Conservation (phyloP, 352 stramenopile genomes). For the Phytophthora melonis region DNA sequence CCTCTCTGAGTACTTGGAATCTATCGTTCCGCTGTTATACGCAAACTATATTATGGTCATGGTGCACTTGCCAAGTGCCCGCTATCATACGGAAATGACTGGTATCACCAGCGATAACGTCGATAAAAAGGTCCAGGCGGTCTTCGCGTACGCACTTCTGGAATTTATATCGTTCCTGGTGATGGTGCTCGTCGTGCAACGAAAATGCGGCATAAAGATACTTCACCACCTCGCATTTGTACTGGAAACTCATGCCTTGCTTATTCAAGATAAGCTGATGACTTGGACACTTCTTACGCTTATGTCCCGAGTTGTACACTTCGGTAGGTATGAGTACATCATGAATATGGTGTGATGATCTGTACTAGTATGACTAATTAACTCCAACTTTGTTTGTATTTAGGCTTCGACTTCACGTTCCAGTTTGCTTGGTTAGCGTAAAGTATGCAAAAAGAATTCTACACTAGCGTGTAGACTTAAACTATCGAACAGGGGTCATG, state of each 20-base stretch:
- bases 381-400: too few relatives aligned
- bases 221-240: constrained; percentile 41
- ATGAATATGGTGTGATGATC: too few relatives aligned
- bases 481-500: too few relatives aligned
- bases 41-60: constrained; percentile 15
- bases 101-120: constrained; percentile 8
- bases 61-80: constrained; percentile 22
- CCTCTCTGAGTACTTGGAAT: constrained; percentile 40
- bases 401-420: constrained; percentile 29
- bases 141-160: background rate
- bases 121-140: background rate
- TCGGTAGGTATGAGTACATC: background rate
- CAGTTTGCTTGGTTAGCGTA: constrained; percentile 16
- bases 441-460: too few relatives aligned
- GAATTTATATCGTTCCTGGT: background rate
- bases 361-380: too few relatives aligned
- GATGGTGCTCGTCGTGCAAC: background rate
- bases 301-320: constrained; percentile 10
- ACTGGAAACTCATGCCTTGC: constrained; percentile 28
- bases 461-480: too few relatives aligned
- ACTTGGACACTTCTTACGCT: constrained; percentile 8
- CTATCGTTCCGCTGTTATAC: constrained; percentile 40
- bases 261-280: constrained; percentile 29
- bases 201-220: constrained; percentile 14
- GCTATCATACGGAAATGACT: constrained; percentile 37